These are phyloP conservation scores for Cyclotella atomus DNA, from an alignment of 108 stramenopile genomes.

Conservation along the genomic window DNA sequence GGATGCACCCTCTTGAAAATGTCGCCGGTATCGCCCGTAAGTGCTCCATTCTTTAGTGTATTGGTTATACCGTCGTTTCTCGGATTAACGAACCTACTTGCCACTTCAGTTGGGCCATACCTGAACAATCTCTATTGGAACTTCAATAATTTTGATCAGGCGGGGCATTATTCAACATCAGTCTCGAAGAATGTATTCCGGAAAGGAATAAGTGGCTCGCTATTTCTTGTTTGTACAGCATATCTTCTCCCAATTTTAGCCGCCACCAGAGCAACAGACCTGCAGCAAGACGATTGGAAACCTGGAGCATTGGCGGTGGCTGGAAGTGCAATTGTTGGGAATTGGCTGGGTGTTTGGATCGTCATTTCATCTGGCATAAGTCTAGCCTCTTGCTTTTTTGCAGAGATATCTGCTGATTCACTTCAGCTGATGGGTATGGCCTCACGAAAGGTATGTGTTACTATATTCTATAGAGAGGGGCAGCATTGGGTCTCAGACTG, in stretches of 20 bases:
- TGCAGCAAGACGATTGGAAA: slow-evolving; percentile 68
- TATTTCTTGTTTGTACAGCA: slow-evolving; percentile 73
- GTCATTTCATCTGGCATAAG: slow-evolving; percentile 89
- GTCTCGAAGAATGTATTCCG: slow-evolving; percentile 54
- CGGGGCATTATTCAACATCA: slow-evolving; percentile 53
- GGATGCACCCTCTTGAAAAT: neutral
- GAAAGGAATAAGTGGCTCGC: slow-evolving; percentile 86
- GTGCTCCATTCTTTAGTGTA: neutral
- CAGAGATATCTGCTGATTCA: slow-evolving; percentile 93
- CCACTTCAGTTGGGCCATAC: slow-evolving; percentile 48
- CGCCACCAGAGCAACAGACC: slow-evolving; percentile 74
- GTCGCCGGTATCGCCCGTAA: slow-evolving; percentile 46
- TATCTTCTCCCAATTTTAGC: slow-evolving; percentile 86
- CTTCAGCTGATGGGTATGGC: slow-evolving; percentile 79
- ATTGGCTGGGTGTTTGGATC: slow-evolving; percentile 94
- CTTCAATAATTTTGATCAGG: slow-evolving; percentile 90
- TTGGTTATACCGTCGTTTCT: neutral
- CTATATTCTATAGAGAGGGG: too few species aligned
- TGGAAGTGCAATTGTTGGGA: slow-evolving; percentile 73
- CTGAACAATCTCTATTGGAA: slow-evolving; percentile 98
- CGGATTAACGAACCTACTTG: neutral
- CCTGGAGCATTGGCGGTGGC: slow-evolving; percentile 89
- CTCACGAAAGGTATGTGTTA: too few species aligned
- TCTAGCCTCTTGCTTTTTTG: slow-evolving; percentile 92
- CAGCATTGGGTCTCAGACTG: too few species aligned